These are phyloP conservation scores for Komagataella populi DNA, from an alignment of 805 yeast species.

Conservation along the genomic window DNA sequence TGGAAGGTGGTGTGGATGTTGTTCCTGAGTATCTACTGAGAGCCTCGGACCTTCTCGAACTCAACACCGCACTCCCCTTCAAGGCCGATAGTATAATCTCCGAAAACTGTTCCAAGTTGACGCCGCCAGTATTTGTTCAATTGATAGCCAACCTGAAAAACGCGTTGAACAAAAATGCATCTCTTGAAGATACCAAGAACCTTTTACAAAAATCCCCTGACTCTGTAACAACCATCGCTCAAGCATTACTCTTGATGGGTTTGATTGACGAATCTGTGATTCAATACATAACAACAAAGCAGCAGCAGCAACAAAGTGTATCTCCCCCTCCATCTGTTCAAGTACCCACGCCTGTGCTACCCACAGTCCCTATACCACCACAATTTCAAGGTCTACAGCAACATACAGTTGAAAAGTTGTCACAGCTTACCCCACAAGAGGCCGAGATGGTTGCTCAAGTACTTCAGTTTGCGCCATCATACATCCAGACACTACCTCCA, in stretches of 20 bases:
- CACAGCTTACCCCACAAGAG: slow-evolving; percentile 39
- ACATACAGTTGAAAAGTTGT: slow-evolving; percentile 33
- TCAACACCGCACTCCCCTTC: slow-evolving; percentile 15
- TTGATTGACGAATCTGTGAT: slow-evolving; percentile 50
- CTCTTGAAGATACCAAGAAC: slow-evolving; percentile 20
- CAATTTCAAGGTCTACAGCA: slow-evolving; percentile 37
- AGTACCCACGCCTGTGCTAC: slow-evolving; percentile 6
- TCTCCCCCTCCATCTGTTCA: slow-evolving; percentile 5
- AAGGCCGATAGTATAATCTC: slow-evolving; percentile 43
- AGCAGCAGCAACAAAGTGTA: slow-evolving; percentile 6
- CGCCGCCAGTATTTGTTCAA: slow-evolving; percentile 62
- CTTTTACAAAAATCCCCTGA: neutral
- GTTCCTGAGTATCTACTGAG: slow-evolving; percentile 35
- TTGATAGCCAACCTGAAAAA: slow-evolving; percentile 53
- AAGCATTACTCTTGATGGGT: slow-evolving; percentile 67
- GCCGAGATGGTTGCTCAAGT: slow-evolving; percentile 44
- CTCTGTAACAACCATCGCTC: slow-evolving; percentile 30
- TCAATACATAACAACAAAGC: slow-evolving; percentile 8
- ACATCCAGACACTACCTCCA: slow-evolving; percentile 32
- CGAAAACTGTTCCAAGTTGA: slow-evolving; percentile 44
- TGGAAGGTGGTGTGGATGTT: slow-evolving; percentile 4
- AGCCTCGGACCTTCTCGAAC: slow-evolving; percentile 24
- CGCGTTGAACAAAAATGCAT: slow-evolving; percentile 35
- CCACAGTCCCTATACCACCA: slow-evolving; percentile 11
- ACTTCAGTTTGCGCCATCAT: slow-evolving; percentile 33